Conservation (phyloP, 331 rosid genomes). For the Dryas integrifolia region DNA sequence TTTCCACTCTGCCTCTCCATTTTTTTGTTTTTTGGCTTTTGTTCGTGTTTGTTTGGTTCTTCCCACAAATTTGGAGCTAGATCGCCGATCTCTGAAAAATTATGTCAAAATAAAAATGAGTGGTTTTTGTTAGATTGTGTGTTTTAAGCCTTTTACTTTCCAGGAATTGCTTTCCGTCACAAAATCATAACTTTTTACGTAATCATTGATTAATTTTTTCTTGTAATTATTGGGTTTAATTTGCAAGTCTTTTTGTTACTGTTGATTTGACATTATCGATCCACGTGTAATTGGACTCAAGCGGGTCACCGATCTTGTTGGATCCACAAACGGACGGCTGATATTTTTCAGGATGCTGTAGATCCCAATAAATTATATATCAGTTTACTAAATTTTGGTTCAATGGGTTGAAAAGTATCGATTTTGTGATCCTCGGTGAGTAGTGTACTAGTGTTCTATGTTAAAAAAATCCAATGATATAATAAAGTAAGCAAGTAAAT, state of each 20-base stretch:
- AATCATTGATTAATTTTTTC: not conserved
- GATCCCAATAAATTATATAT: not conserved
- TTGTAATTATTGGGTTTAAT: not conserved
- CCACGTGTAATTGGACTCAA: not conserved
- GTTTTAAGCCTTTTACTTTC: slow-evolving; percentile 1
- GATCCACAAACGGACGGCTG: not conserved
- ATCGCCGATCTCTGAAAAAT: slow-evolving; percentile 14
- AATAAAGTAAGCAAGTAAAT: too few relatives aligned
- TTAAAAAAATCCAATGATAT: too few relatives aligned
- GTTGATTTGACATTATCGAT: slow-evolving; percentile 1
- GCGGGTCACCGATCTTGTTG: not conserved
- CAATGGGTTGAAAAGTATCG: not conserved
- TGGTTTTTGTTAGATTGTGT: slow-evolving; percentile 9
- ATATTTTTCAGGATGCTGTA: not conserved
- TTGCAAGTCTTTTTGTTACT: not conserved
- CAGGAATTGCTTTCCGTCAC: not conserved
- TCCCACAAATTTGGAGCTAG: not conserved
- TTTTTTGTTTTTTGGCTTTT: too few relatives aligned
- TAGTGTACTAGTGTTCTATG: not conserved
- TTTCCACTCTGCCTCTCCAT: not conserved
- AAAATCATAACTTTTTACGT: not conserved
- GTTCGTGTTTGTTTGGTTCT: not conserved
- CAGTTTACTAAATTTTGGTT: not conserved
- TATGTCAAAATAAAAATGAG: too few relatives aligned
- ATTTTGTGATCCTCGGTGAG: not conserved